A percentile compares a stretch with the other conserved stretches of the same genome.
These are phyloP conservation scores for Leishmania amazonensis DNA, from an alignment of 208 protist genomes.

Conservation along the genomic window DNA sequence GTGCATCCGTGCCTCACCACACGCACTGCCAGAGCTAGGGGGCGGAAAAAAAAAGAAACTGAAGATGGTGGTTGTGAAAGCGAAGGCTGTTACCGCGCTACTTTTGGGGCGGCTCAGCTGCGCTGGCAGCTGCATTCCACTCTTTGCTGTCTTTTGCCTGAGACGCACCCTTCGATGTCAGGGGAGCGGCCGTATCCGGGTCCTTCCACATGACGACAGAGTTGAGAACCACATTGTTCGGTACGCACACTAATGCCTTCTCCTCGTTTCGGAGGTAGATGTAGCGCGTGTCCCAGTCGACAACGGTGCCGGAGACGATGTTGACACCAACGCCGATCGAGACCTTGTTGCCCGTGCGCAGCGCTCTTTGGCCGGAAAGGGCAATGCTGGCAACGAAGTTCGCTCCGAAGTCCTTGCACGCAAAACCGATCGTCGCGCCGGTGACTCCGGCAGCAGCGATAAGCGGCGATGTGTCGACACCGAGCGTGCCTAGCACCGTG, in stretches of 20 bases:
- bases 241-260: conserved; percentile 54
- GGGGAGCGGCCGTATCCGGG: neutral
- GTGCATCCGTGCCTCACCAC: neutral
- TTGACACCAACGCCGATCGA: conserved; percentile 55
- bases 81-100: neutral
- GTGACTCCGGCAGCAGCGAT: conserved; percentile 79
- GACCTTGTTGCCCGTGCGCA: conserved; percentile 64
- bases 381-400: conserved; percentile 86
- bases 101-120: conserved; percentile 5
- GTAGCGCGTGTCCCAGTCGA: conserved; percentile 85
- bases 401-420: conserved; percentile 80
- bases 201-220: conserved; percentile 69
- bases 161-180: neutral
- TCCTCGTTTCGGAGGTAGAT: conserved; percentile 68
- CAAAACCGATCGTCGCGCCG: conserved; percentile 85
- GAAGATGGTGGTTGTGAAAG: neutral
- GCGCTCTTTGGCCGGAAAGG: conserved; percentile 57
- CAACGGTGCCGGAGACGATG: conserved; percentile 50
- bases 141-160: conserved; percentile 30
- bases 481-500: conserved; percentile 68
- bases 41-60: neutral
- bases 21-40: neutral
- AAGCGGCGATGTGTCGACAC: conserved; percentile 75
- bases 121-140: conserved; percentile 31
- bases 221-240: conserved; percentile 79